Evolutionary conservation across 192 early-diverging fungal genomes (phyloP).

Genomic region (Gorgonomyces haynaldii): DNA sequence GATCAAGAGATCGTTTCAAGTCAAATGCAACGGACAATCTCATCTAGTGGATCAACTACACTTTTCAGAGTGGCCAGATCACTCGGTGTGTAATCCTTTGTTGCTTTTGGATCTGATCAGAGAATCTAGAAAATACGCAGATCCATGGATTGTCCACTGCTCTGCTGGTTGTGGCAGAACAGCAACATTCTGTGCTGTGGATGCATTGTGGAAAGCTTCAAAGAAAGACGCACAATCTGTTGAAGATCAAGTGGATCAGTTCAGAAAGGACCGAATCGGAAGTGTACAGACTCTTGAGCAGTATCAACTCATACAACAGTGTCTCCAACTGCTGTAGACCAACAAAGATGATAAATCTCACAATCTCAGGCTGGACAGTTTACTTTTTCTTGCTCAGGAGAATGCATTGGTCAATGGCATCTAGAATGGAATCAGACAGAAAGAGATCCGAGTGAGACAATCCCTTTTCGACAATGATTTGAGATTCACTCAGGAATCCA

Average conservation of each 20-base stretch:
- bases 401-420: no score
- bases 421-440: no score
- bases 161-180: conserved; percentile 51
- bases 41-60: no score
- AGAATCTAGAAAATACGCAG: background rate
- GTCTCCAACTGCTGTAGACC: no score
- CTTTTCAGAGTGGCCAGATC: background rate
- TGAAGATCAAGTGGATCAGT: conserved; percentile 16
- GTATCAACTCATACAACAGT: conserved; percentile 41
- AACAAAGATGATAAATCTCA: no score
- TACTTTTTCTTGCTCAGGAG: no score
- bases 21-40: no score
- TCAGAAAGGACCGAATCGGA: conserved; percentile 33
- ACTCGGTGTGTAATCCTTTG: background rate
- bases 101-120: background rate
- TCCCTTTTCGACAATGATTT: no score
- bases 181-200: conserved; percentile 38
- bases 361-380: no score
- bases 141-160: conserved; percentile 46
- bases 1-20: no score
- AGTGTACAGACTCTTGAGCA: conserved; percentile 52
- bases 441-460: no score
- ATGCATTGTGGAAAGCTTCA: conserved; percentile 21
- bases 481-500: no score
- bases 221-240: conserved; percentile 12